Evolutionary conservation across 2,329 filamentous ascomycete genomes (phyloP).

Genomic region (Xylariomycetidae sp.): DNA sequence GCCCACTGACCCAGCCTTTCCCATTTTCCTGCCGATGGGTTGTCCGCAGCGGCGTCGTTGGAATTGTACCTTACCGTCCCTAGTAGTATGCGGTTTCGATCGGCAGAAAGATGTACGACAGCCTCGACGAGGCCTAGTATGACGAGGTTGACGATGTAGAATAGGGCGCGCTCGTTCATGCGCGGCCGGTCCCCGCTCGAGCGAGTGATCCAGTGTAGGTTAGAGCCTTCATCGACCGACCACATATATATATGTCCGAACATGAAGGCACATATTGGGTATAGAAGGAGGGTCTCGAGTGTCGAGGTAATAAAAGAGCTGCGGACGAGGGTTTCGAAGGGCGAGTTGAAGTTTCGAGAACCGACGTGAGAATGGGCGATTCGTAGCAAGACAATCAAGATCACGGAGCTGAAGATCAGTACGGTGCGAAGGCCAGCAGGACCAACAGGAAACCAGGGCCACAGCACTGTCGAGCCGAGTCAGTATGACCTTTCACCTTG

Average conservation of each 20-base stretch:
- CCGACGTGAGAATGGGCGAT: conserved; percentile 79
- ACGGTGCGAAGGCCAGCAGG: conserved; percentile 68
- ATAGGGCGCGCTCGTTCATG: conserved; percentile 83
- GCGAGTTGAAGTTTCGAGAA: conserved; percentile 64
- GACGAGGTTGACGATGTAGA: conserved; percentile 67
- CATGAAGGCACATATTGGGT: conserved; percentile 70
- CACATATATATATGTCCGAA: conserved; percentile 81
- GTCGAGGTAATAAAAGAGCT: conserved; percentile 56
- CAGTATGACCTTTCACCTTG: background rate
- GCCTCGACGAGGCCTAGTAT: conserved; percentile 68
- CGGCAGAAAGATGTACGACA: conserved; percentile 62
- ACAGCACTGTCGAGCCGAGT: conserved; percentile 56
- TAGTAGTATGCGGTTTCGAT: conserved; percentile 65
- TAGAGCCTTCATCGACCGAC: conserved; percentile 55
- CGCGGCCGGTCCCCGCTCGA: conserved; percentile 67
- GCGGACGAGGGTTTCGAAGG: conserved; percentile 58
- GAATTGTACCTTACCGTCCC: conserved; percentile 28
- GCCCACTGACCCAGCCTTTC: conserved; percentile 39
- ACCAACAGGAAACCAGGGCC: conserved; percentile 83
- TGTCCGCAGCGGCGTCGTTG: conserved; percentile 15
- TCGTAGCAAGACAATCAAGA: conserved; percentile 78
- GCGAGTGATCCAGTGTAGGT: conserved; percentile 69
- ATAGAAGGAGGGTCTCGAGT: conserved; percentile 69
- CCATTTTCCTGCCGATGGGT: conserved; percentile 11
- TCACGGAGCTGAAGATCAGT: conserved; percentile 70